These are phyloP conservation scores for Viola odorata DNA, from an alignment of 345 rosid species.

Conservation along the genomic window DNA sequence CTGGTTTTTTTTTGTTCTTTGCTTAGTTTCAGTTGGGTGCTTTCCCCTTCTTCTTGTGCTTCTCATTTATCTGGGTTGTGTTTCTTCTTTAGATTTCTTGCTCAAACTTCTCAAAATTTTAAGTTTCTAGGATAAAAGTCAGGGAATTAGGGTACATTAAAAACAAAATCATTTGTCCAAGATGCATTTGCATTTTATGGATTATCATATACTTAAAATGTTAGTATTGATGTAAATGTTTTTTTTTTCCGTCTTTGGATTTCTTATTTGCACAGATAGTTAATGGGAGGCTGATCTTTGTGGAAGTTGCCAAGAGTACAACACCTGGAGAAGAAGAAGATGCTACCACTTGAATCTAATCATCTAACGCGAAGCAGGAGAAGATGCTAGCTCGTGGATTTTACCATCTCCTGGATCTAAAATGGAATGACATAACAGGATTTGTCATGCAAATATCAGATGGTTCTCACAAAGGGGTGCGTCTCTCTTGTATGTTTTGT, in stretches of 20 bases:
- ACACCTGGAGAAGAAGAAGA: conserved; percentile 1
- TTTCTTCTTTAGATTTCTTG: background rate
- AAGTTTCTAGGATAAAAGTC: background rate
- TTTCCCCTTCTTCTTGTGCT: background rate
- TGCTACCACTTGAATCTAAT: background rate
- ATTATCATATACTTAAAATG: background rate
- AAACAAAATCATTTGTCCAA: background rate
- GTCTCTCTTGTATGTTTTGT: too few relatives aligned
- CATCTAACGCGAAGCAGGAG: background rate
- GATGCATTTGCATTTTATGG: background rate
- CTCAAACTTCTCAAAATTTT: background rate
- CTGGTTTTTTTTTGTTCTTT: background rate
- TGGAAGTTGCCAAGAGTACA: conserved; percentile 37
- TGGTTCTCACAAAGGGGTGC: too few relatives aligned
- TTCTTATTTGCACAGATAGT: conserved; percentile 32
- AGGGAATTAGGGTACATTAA: background rate
- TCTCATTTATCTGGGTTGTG: background rate
- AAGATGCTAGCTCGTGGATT: background rate
- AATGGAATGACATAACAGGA: too few relatives aligned
- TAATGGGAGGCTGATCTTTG: conserved; percentile 37
- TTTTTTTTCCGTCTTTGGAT: background rate
- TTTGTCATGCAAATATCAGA: too few relatives aligned
- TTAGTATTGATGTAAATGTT: background rate
- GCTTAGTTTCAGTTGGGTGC: background rate
- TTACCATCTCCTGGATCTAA: too few relatives aligned